A percentile compares a stretch with the other conserved stretches of the same genome.
Conservation (phyloP, 495 filamentous ascomycete genomes). For the Aspergillus nanangensis region DNA sequence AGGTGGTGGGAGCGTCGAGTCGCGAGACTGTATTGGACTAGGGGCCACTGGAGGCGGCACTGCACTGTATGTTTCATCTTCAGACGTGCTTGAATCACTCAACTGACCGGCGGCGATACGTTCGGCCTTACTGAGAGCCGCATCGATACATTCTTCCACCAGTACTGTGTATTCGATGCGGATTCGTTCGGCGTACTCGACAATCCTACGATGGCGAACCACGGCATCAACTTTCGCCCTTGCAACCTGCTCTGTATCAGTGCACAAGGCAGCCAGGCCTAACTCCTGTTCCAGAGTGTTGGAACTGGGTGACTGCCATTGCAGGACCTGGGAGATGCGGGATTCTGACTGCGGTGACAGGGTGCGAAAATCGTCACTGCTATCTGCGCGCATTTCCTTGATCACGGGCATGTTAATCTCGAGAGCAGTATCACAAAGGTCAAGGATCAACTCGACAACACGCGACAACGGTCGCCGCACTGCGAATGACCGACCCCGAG, state of each 20-base stretch:
- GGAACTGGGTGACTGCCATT: slow-evolving; percentile 91
- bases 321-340: slow-evolving; percentile 83
- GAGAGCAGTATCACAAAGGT: slow-evolving; percentile 91
- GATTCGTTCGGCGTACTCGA: slow-evolving; percentile 95
- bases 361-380: slow-evolving; percentile 70
- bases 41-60: slow-evolving; percentile 8
- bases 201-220: slow-evolving; percentile 82
- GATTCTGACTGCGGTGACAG: slow-evolving; percentile 94
- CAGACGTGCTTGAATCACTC: slow-evolving; percentile 63
- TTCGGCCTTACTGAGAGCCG: slow-evolving; percentile 84
- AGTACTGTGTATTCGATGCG: slow-evolving; percentile 85
- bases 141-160: slow-evolving; percentile 91
- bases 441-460: slow-evolving; percentile 89
- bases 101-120: slow-evolving; percentile 78
- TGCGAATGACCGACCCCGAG: slow-evolving; percentile 76
- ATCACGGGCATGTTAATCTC: slow-evolving; percentile 92
- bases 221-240: slow-evolving; percentile 89
- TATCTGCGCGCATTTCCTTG: slow-evolving; percentile 69
- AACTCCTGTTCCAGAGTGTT: slow-evolving; percentile 93
- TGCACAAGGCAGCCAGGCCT: slow-evolving; percentile 79
- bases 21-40: slow-evolving; percentile 7
- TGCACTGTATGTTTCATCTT: slow-evolving; percentile 41
- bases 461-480: slow-evolving; percentile 82
- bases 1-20: slow-evolving; percentile 16
- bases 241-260: slow-evolving; percentile 79